phyloP scores from a whole-genome alignment of 2,329 filamentous ascomycete species.

The Penicillium sp. region DNA sequence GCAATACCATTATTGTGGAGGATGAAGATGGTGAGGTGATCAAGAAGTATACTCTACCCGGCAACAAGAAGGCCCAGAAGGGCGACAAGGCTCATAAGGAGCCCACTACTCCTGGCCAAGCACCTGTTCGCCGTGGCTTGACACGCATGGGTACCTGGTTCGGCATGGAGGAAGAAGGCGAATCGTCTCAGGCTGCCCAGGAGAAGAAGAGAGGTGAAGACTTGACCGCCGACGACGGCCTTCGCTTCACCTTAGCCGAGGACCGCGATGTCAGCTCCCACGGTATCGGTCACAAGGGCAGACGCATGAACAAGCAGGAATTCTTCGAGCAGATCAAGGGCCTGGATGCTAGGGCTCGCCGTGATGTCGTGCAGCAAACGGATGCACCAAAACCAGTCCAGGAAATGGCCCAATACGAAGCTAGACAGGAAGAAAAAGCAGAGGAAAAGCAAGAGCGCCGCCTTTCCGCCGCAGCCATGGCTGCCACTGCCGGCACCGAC shows the following conservation, averaged over 20 bases:
- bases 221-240: conserved; percentile 47
- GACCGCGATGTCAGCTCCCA: conserved; percentile 34
- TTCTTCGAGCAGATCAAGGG: conserved; percentile 61
- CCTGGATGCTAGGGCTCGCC: conserved; percentile 57
- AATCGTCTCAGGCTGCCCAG: conserved; percentile 29
- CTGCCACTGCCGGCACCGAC: conserved; percentile 13
- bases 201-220: conserved; percentile 32
- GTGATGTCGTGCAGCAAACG: conserved; percentile 43
- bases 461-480: conserved; percentile 20
- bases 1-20: conserved; percentile 67
- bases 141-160: conserved; percentile 61
- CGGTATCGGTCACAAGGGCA: conserved; percentile 47
- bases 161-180: conserved; percentile 36
- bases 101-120: conserved; percentile 28
- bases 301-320: conserved; percentile 61
- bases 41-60: conserved; percentile 64
- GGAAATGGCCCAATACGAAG: conserved; percentile 35
- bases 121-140: conserved; percentile 50
- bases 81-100: conserved; percentile 22
- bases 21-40: conserved; percentile 66
- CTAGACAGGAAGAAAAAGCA: conserved; percentile 27
- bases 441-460: conserved; percentile 27
- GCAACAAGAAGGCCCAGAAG: conserved; percentile 38
- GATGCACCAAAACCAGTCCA: conserved; percentile 42
- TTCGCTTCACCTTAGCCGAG: conserved; percentile 60